These are phyloP conservation scores for Ilex paraguariensis DNA, from an alignment of 305 asterid genomes.

Conservation along the genomic window DNA sequence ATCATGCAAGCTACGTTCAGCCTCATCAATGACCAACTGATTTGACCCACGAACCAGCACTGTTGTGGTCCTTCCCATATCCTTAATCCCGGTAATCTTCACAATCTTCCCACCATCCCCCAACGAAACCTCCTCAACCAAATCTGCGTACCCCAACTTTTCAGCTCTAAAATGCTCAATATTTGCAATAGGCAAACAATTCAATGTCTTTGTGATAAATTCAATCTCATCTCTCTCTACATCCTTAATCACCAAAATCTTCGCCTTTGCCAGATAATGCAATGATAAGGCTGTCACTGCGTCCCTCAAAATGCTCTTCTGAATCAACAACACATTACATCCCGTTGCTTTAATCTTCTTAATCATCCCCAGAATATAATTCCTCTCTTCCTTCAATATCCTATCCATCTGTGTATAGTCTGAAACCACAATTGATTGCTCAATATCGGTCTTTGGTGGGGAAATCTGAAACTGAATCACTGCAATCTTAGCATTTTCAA, in stretches of 20 bases:
- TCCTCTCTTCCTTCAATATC: slow-evolving; percentile 96
- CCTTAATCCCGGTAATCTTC: slow-evolving; percentile 87
- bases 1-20: slow-evolving; percentile 97
- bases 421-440: slow-evolving; percentile 92
- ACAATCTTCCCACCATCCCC: slow-evolving; percentile 98
- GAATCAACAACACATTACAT: slow-evolving; percentile 90
- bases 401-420: slow-evolving; percentile 99
- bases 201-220: slow-evolving; percentile 95
- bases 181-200: slow-evolving; percentile 91
- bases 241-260: slow-evolving; percentile 86
- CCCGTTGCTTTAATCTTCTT: slow-evolving; percentile 92
- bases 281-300: slow-evolving; percentile 93
- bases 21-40: slow-evolving; percentile 89
- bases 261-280: slow-evolving; percentile 90
- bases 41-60: slow-evolving; percentile 93
- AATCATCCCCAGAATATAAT: slow-evolving; percentile 85
- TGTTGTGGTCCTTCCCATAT: slow-evolving; percentile 91
- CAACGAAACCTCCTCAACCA: slow-evolving; percentile 87
- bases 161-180: slow-evolving; percentile 85
- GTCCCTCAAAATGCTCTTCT: slow-evolving; percentile 96
- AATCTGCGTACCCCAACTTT: slow-evolving; percentile 82
- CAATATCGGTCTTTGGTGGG: slow-evolving; percentile 96
- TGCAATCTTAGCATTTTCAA: slow-evolving; percentile 86
- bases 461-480: slow-evolving; percentile 93
- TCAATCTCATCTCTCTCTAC: slow-evolving; percentile 98